These are phyloP conservation scores for Eutypa lata DNA, from an alignment of 2,329 filamentous ascomycete species.

Conservation along the genomic window DNA sequence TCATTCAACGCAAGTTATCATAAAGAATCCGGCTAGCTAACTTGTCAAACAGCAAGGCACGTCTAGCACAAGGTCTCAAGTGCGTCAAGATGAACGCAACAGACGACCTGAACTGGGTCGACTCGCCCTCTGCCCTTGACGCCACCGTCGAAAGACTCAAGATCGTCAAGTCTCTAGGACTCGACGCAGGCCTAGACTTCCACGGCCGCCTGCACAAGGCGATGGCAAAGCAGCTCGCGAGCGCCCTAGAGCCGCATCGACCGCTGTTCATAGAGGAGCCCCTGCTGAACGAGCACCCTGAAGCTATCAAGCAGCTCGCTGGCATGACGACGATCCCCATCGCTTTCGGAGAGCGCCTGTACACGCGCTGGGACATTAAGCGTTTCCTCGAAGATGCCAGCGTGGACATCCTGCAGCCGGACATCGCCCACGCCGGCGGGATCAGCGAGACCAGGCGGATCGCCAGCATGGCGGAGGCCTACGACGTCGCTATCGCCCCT, in stretches of 20 bases:
- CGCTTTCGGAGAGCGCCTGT: slow-evolving; percentile 66
- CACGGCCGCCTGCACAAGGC: slow-evolving; percentile 71
- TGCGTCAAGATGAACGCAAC: slow-evolving; percentile 75
- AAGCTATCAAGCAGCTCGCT: slow-evolving; percentile 55
- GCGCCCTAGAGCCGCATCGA: slow-evolving; percentile 59
- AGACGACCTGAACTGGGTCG: slow-evolving; percentile 68
- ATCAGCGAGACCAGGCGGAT: slow-evolving; percentile 66
- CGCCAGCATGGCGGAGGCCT: slow-evolving; percentile 65
- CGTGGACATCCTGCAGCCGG: slow-evolving; percentile 68
- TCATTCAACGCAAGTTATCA: slow-evolving; percentile 50
- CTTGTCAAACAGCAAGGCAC: too few relatives aligned
- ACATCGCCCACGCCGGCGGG: slow-evolving; percentile 65
- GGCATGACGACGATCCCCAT: slow-evolving; percentile 59
- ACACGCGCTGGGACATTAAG: slow-evolving; percentile 68
- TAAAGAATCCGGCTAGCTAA: slow-evolving; percentile 48
- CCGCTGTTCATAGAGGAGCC: slow-evolving; percentile 73
- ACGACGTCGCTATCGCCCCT: slow-evolving; percentile 67
- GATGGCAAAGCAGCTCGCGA: slow-evolving; percentile 72
- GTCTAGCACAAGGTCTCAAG: slow-evolving; percentile 51
- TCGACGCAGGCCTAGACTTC: slow-evolving; percentile 72
- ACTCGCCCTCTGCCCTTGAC: slow-evolving; percentile 61
- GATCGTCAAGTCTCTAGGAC: slow-evolving; percentile 62
- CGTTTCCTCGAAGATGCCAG: slow-evolving; percentile 63
- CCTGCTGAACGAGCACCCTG: slow-evolving; percentile 61
- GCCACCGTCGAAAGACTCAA: slow-evolving; percentile 63